Percentiles rank a stretch among this genome's conserved stretches.
Conservation (phyloP, 2,329 filamentous ascomycete genomes). For the Drechslerella coelobrocha region DNA sequence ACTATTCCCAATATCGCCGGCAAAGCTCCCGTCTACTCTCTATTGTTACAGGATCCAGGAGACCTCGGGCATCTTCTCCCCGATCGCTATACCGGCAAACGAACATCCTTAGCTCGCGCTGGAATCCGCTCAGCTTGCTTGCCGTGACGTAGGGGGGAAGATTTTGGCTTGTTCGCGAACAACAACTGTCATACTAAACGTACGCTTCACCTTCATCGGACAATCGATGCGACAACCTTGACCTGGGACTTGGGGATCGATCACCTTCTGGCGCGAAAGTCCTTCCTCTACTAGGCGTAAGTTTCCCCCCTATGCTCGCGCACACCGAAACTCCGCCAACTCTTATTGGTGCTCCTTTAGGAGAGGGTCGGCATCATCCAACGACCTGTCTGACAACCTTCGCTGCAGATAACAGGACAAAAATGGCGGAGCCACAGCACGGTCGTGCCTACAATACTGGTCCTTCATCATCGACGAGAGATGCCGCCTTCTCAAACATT, state of each 20-base stretch:
- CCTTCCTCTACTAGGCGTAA: slow-evolving; percentile 29
- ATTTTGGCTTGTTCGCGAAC: slow-evolving; percentile 21
- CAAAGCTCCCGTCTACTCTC: slow-evolving; percentile 14
- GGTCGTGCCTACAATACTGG: slow-evolving; percentile 63
- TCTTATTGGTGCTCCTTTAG: background rate
- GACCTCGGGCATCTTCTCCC: slow-evolving; percentile 13
- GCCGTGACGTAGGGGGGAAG: slow-evolving; percentile 29
- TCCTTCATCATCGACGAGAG: slow-evolving; percentile 71
- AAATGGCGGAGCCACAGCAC: slow-evolving; percentile 70
- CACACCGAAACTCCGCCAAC: background rate
- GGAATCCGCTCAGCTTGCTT: slow-evolving; percentile 6
- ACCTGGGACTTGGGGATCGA: slow-evolving; percentile 38
- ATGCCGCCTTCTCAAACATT: slow-evolving; percentile 95
- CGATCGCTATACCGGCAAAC: slow-evolving; percentile 21
- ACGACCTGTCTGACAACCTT: background rate
- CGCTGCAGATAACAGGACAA: slow-evolving; percentile 17
- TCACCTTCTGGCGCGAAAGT: slow-evolving; percentile 40
- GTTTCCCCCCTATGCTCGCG: slow-evolving; percentile 15
- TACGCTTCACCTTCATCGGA: slow-evolving; percentile 6
- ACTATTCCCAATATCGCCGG: slow-evolving; percentile 10
- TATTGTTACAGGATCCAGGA: slow-evolving; percentile 14
- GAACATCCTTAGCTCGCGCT: slow-evolving; percentile 11
- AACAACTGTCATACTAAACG: background rate
- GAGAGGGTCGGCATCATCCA: background rate
- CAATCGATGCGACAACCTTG: slow-evolving; percentile 40